phyloP scores from a whole-genome alignment of 768 basidiomycete genomes.

The Leccinum arenicola region DNA sequence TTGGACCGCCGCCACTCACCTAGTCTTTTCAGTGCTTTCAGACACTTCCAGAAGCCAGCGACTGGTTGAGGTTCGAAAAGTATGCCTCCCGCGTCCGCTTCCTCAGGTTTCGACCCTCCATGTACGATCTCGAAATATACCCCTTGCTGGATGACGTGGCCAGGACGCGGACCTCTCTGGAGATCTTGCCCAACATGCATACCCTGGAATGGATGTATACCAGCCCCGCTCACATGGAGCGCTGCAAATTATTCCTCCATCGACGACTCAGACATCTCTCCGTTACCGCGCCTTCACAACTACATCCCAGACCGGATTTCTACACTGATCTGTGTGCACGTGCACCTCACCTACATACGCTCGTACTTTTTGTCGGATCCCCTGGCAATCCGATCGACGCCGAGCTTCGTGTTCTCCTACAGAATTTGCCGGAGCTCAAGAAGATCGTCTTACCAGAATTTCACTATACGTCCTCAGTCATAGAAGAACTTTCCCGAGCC shows the following conservation, averaged over 20 bases:
- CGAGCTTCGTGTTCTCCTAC: conserved; percentile 39
- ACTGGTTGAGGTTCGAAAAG: conserved; percentile 55
- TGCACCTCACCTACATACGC: conserved; percentile 47
- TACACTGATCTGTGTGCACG: conserved; percentile 43
- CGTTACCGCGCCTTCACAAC: conserved; percentile 29
- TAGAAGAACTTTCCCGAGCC: conserved; percentile 46
- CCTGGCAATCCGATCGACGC: conserved; percentile 41
- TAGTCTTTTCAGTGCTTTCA: conserved; percentile 37
- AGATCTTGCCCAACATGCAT: conserved; percentile 55
- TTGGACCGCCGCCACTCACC: not conserved
- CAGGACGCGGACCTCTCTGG: conserved; percentile 48
- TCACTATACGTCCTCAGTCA: conserved; percentile 43
- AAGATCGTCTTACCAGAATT: conserved; percentile 52
- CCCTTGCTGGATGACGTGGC: conserved; percentile 49
- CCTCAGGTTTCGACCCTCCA: conserved; percentile 23
- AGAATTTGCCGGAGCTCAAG: conserved; percentile 41
- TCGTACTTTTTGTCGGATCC: conserved; percentile 45
- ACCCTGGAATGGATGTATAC: conserved; percentile 47
- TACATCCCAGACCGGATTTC: conserved; percentile 12
- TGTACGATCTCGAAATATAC: conserved; percentile 15
- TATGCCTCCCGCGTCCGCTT: conserved; percentile 51
- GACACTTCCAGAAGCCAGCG: conserved; percentile 39
- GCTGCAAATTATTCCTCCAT: conserved; percentile 58
- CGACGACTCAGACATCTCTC: conserved; percentile 41
- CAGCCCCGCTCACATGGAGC: conserved; percentile 27